phyloP scores from a whole-genome alignment of 129 eudicot genomes.

The Erigeron canadensis region DNA sequence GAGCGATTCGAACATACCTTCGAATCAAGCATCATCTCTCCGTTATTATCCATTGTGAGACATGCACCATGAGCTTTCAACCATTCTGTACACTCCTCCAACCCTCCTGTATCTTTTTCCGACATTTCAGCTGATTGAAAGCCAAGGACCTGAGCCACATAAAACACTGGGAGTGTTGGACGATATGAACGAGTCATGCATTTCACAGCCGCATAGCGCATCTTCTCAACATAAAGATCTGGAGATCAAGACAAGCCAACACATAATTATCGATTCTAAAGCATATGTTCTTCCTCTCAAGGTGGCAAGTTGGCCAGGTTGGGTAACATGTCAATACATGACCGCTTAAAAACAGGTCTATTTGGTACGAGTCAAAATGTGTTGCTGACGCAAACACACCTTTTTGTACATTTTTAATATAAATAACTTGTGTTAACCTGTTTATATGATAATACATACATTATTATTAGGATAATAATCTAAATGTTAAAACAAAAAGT shows the following conservation, averaged over 20 bases:
- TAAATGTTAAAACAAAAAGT: no score
- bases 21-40: constrained; percentile 73
- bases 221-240: constrained; percentile 94
- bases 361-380: no score
- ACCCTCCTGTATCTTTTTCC: constrained; percentile 49
- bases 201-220: constrained; percentile 85
- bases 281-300: not conserved
- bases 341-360: no score
- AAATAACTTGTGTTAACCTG: no score
- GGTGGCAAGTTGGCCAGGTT: not conserved
- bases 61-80: constrained; percentile 97
- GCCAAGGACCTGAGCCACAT: constrained; percentile 77
- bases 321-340: no score
- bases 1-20: constrained; percentile 51
- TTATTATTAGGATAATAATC: no score
- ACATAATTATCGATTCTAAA: constrained; percentile 2
- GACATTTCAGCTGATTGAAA: constrained; percentile 50
- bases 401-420: no score
- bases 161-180: constrained; percentile 80
- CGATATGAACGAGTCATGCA: constrained; percentile 94
- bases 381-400: no score
- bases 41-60: constrained; percentile 55
- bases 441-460: no score
- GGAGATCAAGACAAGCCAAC: constrained; percentile 20
- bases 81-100: constrained; percentile 93